Evolutionary conservation across 495 filamentous ascomycete genomes (phyloP).

Genomic region (Staphylotrichum tortipilum): DNA sequence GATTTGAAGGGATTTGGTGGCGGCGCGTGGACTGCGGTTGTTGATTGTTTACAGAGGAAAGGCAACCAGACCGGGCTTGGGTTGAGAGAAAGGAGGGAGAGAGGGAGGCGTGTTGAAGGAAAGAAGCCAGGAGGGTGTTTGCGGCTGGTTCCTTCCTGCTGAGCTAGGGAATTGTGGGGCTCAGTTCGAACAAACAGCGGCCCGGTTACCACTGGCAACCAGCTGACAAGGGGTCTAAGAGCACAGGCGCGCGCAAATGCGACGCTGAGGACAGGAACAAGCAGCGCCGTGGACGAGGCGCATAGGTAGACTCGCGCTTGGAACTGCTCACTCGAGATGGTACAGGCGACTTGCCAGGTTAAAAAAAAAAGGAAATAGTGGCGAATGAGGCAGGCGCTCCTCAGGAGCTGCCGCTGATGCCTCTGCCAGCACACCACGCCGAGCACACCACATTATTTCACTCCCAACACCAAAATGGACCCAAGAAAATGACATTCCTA

Average conservation of each 20-base stretch:
- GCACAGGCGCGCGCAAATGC: too few relatives aligned
- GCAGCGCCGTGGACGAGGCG: too few relatives aligned
- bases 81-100: conserved; percentile 1
- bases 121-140: conserved; percentile 13
- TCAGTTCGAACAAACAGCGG: background rate
- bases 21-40: background rate
- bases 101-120: conserved; percentile 7
- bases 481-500: background rate
- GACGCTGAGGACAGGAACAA: too few relatives aligned
- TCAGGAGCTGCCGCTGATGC: too few relatives aligned
- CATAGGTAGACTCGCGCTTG: too few relatives aligned
- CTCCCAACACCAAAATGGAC: background rate
- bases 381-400: too few relatives aligned
- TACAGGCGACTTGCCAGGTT: too few relatives aligned
- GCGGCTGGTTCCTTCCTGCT: conserved; percentile 1
- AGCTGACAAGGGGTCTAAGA: conserved; percentile 15
- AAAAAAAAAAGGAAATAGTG: too few relatives aligned
- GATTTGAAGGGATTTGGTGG: background rate
- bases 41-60: background rate
- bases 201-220: conserved; percentile 21
- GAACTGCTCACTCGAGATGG: too few relatives aligned
- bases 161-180: conserved; percentile 15
- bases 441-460: background rate
- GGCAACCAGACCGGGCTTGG: background rate
- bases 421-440: too few relatives aligned